phyloP scores from a whole-genome alignment of 2,329 filamentous ascomycete genomes.

The Penicillium brevicompactum region DNA sequence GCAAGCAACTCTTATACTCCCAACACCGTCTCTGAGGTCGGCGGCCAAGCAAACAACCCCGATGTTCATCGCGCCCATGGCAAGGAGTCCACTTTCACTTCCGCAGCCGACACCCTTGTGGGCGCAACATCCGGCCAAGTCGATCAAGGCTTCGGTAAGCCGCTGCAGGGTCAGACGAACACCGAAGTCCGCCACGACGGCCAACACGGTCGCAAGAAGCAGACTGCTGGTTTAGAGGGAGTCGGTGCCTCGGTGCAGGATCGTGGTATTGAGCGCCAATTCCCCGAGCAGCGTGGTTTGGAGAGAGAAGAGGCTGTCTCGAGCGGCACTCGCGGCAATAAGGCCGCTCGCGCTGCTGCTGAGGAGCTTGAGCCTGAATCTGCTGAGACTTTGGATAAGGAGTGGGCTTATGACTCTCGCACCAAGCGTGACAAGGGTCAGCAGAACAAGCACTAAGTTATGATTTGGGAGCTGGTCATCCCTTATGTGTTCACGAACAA shows the following conservation, averaged over 20 bases:
- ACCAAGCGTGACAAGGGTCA: conserved; percentile 23
- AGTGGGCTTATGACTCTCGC: conserved; percentile 31
- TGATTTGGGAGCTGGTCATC: neutral
- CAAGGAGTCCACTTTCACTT: conserved; percentile 44
- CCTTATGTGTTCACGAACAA: neutral
- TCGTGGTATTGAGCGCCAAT: conserved; percentile 22
- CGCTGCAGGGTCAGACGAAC: conserved; percentile 52
- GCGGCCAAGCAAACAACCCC: conserved; percentile 45
- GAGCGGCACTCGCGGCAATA: neutral
- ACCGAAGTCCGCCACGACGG: conserved; percentile 53
- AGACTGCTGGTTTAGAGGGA: conserved; percentile 47
- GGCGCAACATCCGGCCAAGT: conserved; percentile 58
- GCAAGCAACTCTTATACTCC: conserved; percentile 50
- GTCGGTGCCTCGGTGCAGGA: conserved; percentile 38
- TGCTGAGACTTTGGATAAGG: conserved; percentile 29
- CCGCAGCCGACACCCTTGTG: conserved; percentile 49
- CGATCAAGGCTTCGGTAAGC: conserved; percentile 56
- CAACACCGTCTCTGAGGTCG: conserved; percentile 36
- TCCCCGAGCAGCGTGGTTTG: conserved; percentile 30
- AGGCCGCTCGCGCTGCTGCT: conserved; percentile 23
- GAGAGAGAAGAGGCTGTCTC: conserved; percentile 24
- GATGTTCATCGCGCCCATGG: conserved; percentile 42
- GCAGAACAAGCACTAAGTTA: neutral
- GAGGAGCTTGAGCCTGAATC: conserved; percentile 32
- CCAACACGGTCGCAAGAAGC: conserved; percentile 43